Percentiles rank a stretch among this genome's conserved stretches.
Evolutionary conservation across 169 alveolate species (phyloP).

Genomic region (Eimeria zaria): DNA sequence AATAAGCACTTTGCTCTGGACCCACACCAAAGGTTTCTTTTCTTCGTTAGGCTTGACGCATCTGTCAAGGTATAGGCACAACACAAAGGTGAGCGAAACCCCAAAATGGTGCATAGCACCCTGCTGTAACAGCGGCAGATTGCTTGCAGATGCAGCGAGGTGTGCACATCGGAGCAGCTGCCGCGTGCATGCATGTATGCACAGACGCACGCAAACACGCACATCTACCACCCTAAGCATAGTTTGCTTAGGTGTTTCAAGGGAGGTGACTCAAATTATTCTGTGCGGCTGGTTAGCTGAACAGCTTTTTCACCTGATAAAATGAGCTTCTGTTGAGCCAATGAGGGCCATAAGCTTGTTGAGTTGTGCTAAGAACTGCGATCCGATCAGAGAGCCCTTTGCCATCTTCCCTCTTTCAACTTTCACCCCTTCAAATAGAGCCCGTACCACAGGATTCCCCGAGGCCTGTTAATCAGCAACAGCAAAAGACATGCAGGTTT

Average conservation of each 20-base stretch:
- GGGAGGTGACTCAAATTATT: not conserved
- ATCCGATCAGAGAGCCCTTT: constrained; percentile 95
- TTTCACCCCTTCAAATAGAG: constrained; percentile 92
- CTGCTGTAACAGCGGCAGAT: not conserved
- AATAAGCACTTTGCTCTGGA: constrained; percentile 92
- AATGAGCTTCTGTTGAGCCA: constrained; percentile 95
- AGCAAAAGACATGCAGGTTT: not conserved
- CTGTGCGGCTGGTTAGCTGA: not conserved
- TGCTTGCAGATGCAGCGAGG: no score
- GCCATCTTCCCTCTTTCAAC: constrained; percentile 95
- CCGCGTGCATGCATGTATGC: not conserved
- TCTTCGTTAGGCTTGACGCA: constrained; percentile 96
- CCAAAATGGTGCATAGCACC: not conserved
- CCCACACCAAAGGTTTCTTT: constrained; percentile 94
- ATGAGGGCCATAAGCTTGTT: constrained; percentile 92
- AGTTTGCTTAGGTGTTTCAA: not conserved
- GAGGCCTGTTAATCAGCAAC: constrained; percentile 88
- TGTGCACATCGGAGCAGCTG: no score
- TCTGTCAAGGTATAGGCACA: not conserved
- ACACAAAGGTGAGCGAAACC: no score
- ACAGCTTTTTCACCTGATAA: constrained; percentile 87
- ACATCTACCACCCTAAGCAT: not conserved
- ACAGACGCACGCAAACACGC: not conserved
- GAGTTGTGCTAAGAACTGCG: constrained; percentile 94
- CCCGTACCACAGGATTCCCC: constrained; percentile 89